A percentile compares a stretch with the other conserved stretches of the same genome.
Evolutionary conservation across 2,329 filamentous ascomycete genomes (phyloP).

Genomic region (Simplicillium aogashimaense): DNA sequence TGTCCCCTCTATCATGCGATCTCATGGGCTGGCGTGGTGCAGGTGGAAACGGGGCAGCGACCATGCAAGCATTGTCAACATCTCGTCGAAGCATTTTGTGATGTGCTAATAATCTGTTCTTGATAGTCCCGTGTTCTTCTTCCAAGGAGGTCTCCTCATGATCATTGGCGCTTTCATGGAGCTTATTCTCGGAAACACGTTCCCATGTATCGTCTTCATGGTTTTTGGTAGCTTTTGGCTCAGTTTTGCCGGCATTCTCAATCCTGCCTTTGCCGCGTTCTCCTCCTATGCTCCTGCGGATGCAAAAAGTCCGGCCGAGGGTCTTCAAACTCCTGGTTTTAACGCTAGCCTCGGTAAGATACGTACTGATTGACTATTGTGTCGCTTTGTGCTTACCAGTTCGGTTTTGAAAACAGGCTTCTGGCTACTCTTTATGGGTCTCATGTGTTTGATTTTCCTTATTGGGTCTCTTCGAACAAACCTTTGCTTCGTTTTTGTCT

Average conservation of each 20-base stretch:
- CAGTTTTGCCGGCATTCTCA: constrained; percentile 3
- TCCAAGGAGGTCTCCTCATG: constrained; percentile 6
- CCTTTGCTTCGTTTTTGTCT: constrained; percentile 51
- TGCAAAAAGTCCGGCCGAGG: background rate
- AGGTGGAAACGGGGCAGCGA: constrained; percentile 19
- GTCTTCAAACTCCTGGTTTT: background rate
- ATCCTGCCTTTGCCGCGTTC: constrained; percentile 2
- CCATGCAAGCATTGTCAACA: constrained; percentile 21
- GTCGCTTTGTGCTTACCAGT: too few relatives aligned
- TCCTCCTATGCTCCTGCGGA: constrained; percentile 5
- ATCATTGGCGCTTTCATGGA: constrained; percentile 3
- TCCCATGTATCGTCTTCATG: constrained; percentile 4
- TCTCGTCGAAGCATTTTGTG: too few relatives aligned
- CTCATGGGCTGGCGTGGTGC: constrained; percentile 36
- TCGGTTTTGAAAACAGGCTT: too few relatives aligned
- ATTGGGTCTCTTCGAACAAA: constrained; percentile 59
- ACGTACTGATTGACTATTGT: too few relatives aligned
- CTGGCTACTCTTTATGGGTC: constrained; percentile 50
- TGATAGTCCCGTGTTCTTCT: constrained; percentile 3
- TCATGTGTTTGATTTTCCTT: constrained; percentile 51
- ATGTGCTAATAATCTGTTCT: constrained; percentile 5
- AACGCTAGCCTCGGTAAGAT: constrained; percentile 4
- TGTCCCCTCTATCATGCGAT: constrained; percentile 24
- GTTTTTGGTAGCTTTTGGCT: constrained; percentile 5
- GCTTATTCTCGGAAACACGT: constrained; percentile 5